phyloP scores from a whole-genome alignment of 106 monocot species.

The Phalaenopsis aphrodite region DNA sequence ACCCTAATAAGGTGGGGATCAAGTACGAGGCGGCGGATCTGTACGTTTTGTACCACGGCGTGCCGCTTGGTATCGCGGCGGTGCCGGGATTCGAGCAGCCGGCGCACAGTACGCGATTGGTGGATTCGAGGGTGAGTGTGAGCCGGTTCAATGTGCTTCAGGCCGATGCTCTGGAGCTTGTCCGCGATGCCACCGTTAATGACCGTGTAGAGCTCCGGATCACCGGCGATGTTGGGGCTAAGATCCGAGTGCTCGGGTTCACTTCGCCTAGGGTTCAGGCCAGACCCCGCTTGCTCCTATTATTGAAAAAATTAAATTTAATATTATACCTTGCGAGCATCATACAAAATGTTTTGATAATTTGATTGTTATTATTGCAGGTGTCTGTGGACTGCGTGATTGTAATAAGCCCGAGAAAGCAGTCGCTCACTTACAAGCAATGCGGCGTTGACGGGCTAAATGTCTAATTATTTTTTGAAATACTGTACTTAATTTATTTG shows the following conservation, averaged over 20 bases:
- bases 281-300: background rate
- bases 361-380: slow-evolving; percentile 15
- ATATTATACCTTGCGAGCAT: too few relatives aligned
- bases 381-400: slow-evolving; percentile 72
- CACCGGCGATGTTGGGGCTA: slow-evolving; percentile 59
- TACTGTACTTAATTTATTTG: background rate
- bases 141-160: slow-evolving; percentile 54
- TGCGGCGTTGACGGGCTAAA: slow-evolving; percentile 68
- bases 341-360: background rate
- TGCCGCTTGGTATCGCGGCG: slow-evolving; percentile 61
- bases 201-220: slow-evolving; percentile 74
- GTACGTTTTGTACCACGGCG: slow-evolving; percentile 73
- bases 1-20: slow-evolving; percentile 75
- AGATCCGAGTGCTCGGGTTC: slow-evolving; percentile 52
- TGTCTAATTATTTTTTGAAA: slow-evolving; percentile 21
- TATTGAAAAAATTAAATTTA: too few relatives aligned
- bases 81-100: slow-evolving; percentile 70
- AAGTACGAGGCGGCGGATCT: slow-evolving; percentile 40
- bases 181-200: slow-evolving; percentile 55
- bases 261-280: slow-evolving; percentile 74
- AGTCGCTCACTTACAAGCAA: slow-evolving; percentile 65
- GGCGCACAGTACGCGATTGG: slow-evolving; percentile 37
- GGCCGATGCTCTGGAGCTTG: slow-evolving; percentile 47
- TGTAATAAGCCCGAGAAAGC: slow-evolving; percentile 68
- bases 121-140: slow-evolving; percentile 44